Base-by-base conservation (phyloP, 2,329 filamentous ascomycete genomes). In the Penicillium concentricum region DNA sequence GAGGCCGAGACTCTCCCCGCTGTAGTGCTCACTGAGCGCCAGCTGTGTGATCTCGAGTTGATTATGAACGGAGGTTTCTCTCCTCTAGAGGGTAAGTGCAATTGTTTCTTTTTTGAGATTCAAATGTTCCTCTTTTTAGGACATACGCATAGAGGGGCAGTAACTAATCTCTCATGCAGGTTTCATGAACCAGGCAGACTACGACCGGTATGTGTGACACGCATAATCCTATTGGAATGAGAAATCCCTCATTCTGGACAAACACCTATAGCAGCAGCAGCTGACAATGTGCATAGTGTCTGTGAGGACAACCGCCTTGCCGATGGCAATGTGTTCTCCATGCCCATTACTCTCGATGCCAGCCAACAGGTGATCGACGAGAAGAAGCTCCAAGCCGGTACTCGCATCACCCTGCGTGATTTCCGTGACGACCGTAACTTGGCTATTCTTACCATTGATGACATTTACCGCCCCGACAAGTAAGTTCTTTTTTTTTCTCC, bases 1-100 rank as follows among this genome's bases (percentile, higher is more conserved):
- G 94, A 99, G 80, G 90, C 93, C 41, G 92, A 96, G 82, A 88
- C 74, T 32, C 87, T 97, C 44, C 91, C 92, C 37, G 90, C 93
- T 37, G 83, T 99, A 66, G 80, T 89, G 58, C 87, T 99, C 66
- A 89, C 85, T 50, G 94, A 99, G 84, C 88, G 94, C 71, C 94
- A 99, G 79, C 87, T 99, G 48, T 99, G 94, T 79, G 94, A 99
- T 83, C 84, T 99, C 66, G 94, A 99, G 80, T 80, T 99, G 78
- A 92, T 99, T 72, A 87, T 99, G 77, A 97, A 92, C 77, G 94
- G 94, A 74, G 94, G 94, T 65, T 99, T 99, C 82, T 97, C 92
- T 64, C 94, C 94, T 58, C 86, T 99, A 39, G 93, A 99, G 86
- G 94, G 92, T 95, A 70, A 62, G 86, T 83, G 63, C 39, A 57